Evolutionary conservation across 2,329 filamentous ascomycete species (phyloP).

Genomic region (Nigrospora osmanthi): DNA sequence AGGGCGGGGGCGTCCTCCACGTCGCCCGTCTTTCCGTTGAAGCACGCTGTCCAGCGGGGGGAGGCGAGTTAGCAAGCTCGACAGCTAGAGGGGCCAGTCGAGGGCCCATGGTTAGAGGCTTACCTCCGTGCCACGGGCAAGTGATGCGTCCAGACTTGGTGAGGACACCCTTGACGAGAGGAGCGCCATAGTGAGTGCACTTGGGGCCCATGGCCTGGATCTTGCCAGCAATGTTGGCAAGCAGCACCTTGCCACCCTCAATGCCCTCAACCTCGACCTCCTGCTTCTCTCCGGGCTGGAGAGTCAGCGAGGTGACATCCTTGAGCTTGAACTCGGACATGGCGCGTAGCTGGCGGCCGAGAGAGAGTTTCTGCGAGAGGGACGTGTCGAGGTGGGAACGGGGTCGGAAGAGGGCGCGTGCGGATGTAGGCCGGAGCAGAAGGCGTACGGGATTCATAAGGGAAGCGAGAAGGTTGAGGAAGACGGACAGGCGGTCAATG

Average conservation of each 20-base stretch:
- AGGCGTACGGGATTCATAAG: neutral
- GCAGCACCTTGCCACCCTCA: conserved; percentile 75
- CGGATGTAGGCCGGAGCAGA: neutral
- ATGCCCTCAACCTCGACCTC: conserved; percentile 89
- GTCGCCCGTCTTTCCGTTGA: conserved; percentile 81
- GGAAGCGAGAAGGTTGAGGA: neutral
- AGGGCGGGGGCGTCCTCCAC: conserved; percentile 92
- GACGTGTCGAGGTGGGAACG: neutral
- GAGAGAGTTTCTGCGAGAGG: neutral
- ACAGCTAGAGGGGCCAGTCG: neutral
- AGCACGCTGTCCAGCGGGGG: conserved; percentile 60
- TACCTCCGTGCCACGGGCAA: conserved; percentile 95
- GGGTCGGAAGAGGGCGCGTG: neutral
- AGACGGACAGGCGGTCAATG: neutral
- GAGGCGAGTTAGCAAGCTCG: conserved; percentile 3
- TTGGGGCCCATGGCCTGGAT: conserved; percentile 75
- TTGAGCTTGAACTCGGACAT: conserved; percentile 67
- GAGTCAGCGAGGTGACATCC: conserved; percentile 62
- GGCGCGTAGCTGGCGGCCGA: conserved; percentile 13
- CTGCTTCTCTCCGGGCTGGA: conserved; percentile 75
- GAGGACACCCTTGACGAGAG: conserved; percentile 77
- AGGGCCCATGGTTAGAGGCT: conserved; percentile 13
- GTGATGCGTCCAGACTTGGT: conserved; percentile 76
- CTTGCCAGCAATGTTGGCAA: conserved; percentile 70
- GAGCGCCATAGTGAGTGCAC: conserved; percentile 90